Percentiles rank a stretch among this genome's conserved stretches.
Conservation (phyloP, 805 yeast species). For the Kluyveromyces nonfermentans region DNA sequence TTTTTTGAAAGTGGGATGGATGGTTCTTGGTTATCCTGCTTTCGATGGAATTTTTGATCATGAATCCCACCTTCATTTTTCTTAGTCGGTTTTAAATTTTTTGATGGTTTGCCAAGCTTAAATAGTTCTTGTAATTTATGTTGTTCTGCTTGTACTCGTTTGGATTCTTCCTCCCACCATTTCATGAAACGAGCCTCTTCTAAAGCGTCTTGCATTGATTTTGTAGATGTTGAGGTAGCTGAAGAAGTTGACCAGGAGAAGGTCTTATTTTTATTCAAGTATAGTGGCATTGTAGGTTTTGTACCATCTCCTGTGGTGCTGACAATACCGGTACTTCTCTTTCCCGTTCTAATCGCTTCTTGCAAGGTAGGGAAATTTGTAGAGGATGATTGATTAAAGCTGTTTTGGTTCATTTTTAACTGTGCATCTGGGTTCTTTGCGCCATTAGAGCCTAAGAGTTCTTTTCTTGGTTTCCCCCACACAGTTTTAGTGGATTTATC, state of each 20-base stretch:
- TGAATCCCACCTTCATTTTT: not conserved
- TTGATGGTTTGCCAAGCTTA: not conserved
- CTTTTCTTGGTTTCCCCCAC: slow-evolving; percentile 14
- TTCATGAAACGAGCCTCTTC: slow-evolving; percentile 75
- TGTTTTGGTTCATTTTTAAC: not conserved
- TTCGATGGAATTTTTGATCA: not conserved
- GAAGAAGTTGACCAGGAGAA: not conserved
- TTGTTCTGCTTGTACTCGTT: slow-evolving; percentile 44
- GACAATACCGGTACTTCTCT: slow-evolving; percentile 1
- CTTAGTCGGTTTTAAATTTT: too few relatives aligned
- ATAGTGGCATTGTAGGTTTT: slow-evolving; percentile 6
- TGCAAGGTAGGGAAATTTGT: slow-evolving; percentile 1
- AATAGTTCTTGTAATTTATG: slow-evolving; percentile 6
- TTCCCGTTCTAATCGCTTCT: not conserved
- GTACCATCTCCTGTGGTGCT: slow-evolving; percentile 4
- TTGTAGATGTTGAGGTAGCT: slow-evolving; percentile 8
- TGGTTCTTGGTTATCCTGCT: not conserved
- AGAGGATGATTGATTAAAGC: not conserved
- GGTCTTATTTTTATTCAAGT: slow-evolving; percentile 1
- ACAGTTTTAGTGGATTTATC: slow-evolving; percentile 9
- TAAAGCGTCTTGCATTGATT: slow-evolving; percentile 58
- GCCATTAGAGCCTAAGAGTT: not conserved
- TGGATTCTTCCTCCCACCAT: slow-evolving; percentile 83
- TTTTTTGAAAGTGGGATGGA: not conserved
- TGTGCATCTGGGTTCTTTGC: not conserved